phyloP scores from a whole-genome alignment of 75 land plant genomes.

The Selaginella tamariscina region DNA sequence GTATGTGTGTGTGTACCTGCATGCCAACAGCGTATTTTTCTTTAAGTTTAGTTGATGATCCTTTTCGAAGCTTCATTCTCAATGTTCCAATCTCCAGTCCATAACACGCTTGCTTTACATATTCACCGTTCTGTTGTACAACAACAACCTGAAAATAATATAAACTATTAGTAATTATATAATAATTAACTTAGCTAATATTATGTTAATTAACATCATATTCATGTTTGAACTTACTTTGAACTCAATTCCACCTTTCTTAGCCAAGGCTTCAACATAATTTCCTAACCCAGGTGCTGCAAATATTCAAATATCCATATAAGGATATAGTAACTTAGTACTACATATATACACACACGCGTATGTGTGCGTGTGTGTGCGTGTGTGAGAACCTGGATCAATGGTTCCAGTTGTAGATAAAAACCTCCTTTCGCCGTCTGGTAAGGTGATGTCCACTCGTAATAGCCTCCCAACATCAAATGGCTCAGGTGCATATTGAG shows the following conservation, averaged over 20 bases:
- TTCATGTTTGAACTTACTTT: constrained; percentile 41
- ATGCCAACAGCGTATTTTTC: constrained; percentile 64
- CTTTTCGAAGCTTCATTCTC: constrained; percentile 71
- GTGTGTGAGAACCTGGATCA: constrained; percentile 60
- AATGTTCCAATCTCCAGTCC: constrained; percentile 57
- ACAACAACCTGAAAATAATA: constrained; percentile 43
- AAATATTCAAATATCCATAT: constrained; percentile 5
- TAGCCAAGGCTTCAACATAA: constrained; percentile 73
- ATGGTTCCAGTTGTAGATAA: constrained; percentile 54
- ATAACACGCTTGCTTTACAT: constrained; percentile 46
- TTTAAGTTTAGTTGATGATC: constrained; percentile 55
- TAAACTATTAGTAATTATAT: not conserved
- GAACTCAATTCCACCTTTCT: constrained; percentile 69
- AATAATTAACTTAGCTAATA: not conserved
- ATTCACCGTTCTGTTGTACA: constrained; percentile 60
- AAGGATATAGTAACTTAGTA: not conserved
- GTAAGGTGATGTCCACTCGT: constrained; percentile 45
- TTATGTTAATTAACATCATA: not conserved
- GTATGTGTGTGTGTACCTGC: constrained; percentile 76
- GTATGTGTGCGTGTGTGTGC: too few relatives aligned
- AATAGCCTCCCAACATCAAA: constrained; percentile 75
- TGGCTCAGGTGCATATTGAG: constrained; percentile 92
- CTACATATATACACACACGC: not conserved
- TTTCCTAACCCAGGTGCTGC: constrained; percentile 86
- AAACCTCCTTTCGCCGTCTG: constrained; percentile 28